Percentiles rank a stretch among this genome's conserved stretches.
Evolutionary conservation across 768 basidiomycete genomes (phyloP).

Genomic region (Termitomyces sp.): DNA sequence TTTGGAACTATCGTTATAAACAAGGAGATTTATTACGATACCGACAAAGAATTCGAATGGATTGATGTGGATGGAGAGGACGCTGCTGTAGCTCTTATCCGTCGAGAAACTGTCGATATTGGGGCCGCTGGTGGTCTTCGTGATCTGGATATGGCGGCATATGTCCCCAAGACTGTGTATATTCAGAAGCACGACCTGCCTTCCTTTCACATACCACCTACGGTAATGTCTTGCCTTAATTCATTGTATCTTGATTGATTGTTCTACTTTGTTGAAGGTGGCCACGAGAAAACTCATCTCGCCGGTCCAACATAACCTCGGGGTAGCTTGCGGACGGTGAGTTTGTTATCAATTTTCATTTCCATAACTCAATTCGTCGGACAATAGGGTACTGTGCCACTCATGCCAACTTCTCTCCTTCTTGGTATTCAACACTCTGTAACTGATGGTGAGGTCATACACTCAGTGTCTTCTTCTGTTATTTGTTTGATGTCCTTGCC

Average conservation of each 20-base stretch:
- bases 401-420: background rate
- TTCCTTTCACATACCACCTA: background rate
- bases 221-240: background rate
- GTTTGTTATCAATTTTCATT: background rate
- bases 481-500: background rate
- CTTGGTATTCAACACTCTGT: background rate
- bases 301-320: background rate
- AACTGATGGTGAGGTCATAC: background rate
- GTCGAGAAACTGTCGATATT: too few relatives aligned
- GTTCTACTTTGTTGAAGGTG: background rate
- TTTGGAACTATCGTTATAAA: background rate
- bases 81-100: background rate
- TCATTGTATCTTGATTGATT: background rate
- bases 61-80: background rate
- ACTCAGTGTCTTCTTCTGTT: background rate
- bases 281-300: too few relatives aligned
- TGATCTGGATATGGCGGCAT: background rate
- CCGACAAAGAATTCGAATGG: background rate
- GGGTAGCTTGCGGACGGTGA: background rate
- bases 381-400: background rate
- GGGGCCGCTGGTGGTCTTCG: too few relatives aligned
- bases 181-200: accelerated
- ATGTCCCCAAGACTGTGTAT: background rate
- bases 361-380: background rate
- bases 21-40: background rate